A percentile compares a stretch with the other conserved stretches of the same genome.
Evolutionary conservation across 495 filamentous ascomycete species (phyloP).

Genomic region (Pyrenopolyporus hunteri): DNA sequence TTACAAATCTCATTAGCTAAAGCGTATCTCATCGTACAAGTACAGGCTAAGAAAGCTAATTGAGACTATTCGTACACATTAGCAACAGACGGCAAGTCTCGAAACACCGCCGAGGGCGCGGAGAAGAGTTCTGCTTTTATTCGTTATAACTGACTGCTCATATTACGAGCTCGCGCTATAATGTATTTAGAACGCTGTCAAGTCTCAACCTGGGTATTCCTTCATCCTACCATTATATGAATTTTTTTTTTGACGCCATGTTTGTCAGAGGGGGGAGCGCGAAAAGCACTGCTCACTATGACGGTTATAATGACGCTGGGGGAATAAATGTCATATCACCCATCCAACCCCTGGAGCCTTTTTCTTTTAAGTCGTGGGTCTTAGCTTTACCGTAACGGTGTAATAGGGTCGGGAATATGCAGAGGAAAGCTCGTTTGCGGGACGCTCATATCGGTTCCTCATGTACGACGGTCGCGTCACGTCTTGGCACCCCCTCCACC

Average conservation of each 20-base stretch:
- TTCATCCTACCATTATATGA: slow-evolving; percentile 1
- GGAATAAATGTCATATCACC: slow-evolving; percentile 10
- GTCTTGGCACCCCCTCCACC: slow-evolving; percentile 42
- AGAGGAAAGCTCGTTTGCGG: neutral
- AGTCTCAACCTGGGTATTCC: slow-evolving; percentile 22
- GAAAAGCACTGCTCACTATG: slow-evolving; percentile 1
- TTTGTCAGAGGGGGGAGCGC: slow-evolving; percentile 1
- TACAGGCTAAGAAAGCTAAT: too few relatives aligned
- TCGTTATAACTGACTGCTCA: neutral
- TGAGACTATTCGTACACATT: neutral
- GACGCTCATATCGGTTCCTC: slow-evolving; percentile 12
- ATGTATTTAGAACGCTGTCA: slow-evolving; percentile 10
- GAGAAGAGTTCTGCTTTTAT: slow-evolving; percentile 19
- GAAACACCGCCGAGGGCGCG: neutral
- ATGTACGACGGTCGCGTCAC: slow-evolving; percentile 27
- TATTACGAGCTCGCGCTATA: slow-evolving; percentile 3
- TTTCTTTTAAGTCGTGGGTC: neutral
- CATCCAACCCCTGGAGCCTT: neutral
- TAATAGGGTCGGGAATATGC: neutral
- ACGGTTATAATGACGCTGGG: slow-evolving; percentile 11
- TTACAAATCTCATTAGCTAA: too few relatives aligned
- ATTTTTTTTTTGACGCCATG: slow-evolving; percentile 10
- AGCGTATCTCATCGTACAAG: too few relatives aligned
- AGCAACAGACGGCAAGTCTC: too few relatives aligned
- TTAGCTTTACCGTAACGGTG: neutral